Percentiles rank a stretch among this genome's conserved stretches.
phyloP scores from a whole-genome alignment of 352 stramenopile genomes.

The Phytophthora sansomeana region DNA sequence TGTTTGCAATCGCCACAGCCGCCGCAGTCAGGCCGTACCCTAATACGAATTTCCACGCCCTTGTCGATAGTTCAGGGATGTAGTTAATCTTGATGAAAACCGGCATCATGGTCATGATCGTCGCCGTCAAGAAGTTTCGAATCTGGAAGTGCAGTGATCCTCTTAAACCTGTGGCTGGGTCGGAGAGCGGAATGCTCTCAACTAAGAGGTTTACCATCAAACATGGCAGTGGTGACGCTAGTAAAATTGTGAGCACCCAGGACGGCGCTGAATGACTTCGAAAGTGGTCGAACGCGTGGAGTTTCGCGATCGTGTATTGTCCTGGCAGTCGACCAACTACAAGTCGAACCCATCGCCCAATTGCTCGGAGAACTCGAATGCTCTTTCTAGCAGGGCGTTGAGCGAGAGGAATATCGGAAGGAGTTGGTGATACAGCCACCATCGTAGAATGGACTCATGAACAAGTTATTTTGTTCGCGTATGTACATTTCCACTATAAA shows the following conservation, averaged over 20 bases:
- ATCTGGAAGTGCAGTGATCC: constrained; percentile 29
- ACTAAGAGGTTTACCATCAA: constrained; percentile 27
- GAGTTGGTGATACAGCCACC: neutral
- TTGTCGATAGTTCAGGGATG: constrained; percentile 29
- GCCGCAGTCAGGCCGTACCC: constrained; percentile 18
- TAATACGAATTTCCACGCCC: constrained; percentile 17
- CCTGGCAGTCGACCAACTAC: constrained; percentile 18
- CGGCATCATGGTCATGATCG: constrained; percentile 3
- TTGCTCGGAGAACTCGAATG: neutral
- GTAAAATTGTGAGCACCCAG: constrained; percentile 5
- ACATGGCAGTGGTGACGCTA: constrained; percentile 27
- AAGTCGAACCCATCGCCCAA: neutral
- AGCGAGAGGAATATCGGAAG: neutral
- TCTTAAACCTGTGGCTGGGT: constrained; percentile 10
- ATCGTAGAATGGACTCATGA: neutral
- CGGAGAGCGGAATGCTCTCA: constrained; percentile 33
- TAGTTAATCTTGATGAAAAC: constrained; percentile 22
- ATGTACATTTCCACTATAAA: no score
- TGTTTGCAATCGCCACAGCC: constrained; percentile 14
- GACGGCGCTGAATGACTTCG: neutral
- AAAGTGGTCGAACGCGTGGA: constrained; percentile 34
- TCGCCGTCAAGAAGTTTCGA: constrained; percentile 22
- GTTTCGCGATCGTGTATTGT: constrained; percentile 42
- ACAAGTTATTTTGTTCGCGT: neutral
- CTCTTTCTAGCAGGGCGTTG: neutral